phyloP scores from a whole-genome alignment of 305 asterid species.

The Fraxinus platypoda region DNA sequence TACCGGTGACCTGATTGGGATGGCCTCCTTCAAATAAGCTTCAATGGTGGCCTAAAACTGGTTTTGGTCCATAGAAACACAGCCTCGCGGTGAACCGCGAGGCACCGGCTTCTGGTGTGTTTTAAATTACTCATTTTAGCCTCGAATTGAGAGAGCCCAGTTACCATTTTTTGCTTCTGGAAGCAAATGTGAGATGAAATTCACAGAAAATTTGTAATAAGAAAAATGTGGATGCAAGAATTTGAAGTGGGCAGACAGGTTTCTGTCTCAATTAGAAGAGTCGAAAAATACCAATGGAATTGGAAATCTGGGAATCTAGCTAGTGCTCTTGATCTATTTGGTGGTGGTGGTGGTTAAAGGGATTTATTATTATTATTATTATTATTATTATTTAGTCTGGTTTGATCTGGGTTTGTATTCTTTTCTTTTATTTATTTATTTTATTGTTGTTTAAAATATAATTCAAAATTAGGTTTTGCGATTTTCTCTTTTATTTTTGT shows the following conservation, averaged over 20 bases:
- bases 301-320: too few relatives aligned
- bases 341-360: too few relatives aligned
- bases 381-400: too few relatives aligned
- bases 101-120: not conserved
- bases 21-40: constrained; percentile 38
- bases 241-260: not conserved
- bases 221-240: not conserved
- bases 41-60: constrained; percentile 46
- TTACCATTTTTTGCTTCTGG: not conserved
- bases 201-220: not conserved
- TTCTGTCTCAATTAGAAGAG: not conserved
- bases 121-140: not conserved
- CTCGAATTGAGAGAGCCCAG: constrained; percentile 18
- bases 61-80: constrained; percentile 17
- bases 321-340: too few relatives aligned
- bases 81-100: not conserved
- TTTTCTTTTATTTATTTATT: too few relatives aligned
- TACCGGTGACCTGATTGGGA: constrained; percentile 47
- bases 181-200: not conserved
- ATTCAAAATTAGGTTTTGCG: too few relatives aligned
- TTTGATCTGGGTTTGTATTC: too few relatives aligned
- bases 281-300: too few relatives aligned
- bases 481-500: too few relatives aligned
- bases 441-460: too few relatives aligned
- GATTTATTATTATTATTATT: too few relatives aligned